phyloP scores from a whole-genome alignment of 2,329 filamentous ascomycete genomes.

The Fusarium sp. region DNA sequence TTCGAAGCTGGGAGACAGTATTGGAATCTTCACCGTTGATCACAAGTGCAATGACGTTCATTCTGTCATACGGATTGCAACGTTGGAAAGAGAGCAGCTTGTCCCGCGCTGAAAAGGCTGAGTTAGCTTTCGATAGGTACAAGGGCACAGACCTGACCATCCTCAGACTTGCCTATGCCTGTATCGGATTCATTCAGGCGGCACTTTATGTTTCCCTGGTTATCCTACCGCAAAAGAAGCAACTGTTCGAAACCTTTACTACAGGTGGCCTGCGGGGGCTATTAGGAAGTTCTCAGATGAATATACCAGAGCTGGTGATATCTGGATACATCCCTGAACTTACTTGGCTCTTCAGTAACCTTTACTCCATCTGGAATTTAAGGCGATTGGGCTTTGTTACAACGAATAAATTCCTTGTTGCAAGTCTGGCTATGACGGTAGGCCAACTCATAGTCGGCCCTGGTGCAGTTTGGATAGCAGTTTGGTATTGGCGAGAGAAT shows the following conservation, averaged over 20 bases:
- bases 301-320: too few species aligned
- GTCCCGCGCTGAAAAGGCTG: neutral
- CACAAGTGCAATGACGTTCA: neutral
- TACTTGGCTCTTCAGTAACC: neutral
- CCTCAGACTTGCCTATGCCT: neutral
- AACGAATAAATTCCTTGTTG: neutral
- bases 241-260: too few species aligned
- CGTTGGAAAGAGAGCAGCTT: neutral
- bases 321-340: neutral
- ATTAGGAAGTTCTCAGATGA: too few species aligned
- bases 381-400: neutral
- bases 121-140: neutral
- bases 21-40: neutral
- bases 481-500: neutral
- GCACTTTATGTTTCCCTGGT: neutral
- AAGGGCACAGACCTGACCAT: neutral
- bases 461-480: neutral
- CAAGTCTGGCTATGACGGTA: neutral
- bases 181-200: neutral
- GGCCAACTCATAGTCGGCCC: neutral
- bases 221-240: too few species aligned
- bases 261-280: too few species aligned
- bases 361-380: neutral
- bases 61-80: neutral
- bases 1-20: neutral